Conservation (phyloP, 371 early-diverging fungal species). For the Rhizopus arrhizus region DNA sequence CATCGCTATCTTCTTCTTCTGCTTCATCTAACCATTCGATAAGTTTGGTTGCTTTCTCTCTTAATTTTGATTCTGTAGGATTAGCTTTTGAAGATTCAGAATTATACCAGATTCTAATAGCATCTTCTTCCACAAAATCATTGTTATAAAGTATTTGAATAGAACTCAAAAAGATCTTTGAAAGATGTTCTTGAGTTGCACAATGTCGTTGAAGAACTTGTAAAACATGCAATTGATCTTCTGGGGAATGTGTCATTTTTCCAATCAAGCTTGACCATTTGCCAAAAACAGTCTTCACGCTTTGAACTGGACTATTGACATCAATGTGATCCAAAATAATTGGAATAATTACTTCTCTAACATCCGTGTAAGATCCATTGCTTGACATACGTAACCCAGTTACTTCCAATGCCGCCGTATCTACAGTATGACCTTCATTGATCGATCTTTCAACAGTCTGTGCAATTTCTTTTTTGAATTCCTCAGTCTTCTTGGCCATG, state of each 20-base stretch:
- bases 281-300: constrained; percentile 51
- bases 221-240: constrained; percentile 80
- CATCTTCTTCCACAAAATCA: constrained; percentile 86
- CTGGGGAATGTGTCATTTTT: constrained; percentile 70
- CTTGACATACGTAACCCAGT: constrained; percentile 90
- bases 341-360: constrained; percentile 76
- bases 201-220: constrained; percentile 64
- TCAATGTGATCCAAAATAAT: constrained; percentile 64
- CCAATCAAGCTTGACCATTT: constrained; percentile 75
- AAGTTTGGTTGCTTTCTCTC: constrained; percentile 58
- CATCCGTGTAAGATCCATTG: constrained; percentile 80
- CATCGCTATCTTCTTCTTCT: constrained; percentile 44
- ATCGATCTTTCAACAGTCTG: constrained; percentile 83
- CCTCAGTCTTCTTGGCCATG: constrained; percentile 53
- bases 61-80: constrained; percentile 38
- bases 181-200: constrained; percentile 43
- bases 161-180: constrained; percentile 64
- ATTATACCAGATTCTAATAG: constrained; percentile 77
- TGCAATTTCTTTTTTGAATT: constrained; percentile 78
- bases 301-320: constrained; percentile 34
- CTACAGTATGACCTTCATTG: constrained; percentile 73
- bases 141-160: constrained; percentile 75
- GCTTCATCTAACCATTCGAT: constrained; percentile 74
- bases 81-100: constrained; percentile 38
- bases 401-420: constrained; percentile 83